A percentile compares a stretch with the other conserved stretches of the same genome.
These are phyloP conservation scores for Penicilliopsis zonata DNA, from an alignment of 495 filamentous ascomycete species.

Conservation along the genomic window DNA sequence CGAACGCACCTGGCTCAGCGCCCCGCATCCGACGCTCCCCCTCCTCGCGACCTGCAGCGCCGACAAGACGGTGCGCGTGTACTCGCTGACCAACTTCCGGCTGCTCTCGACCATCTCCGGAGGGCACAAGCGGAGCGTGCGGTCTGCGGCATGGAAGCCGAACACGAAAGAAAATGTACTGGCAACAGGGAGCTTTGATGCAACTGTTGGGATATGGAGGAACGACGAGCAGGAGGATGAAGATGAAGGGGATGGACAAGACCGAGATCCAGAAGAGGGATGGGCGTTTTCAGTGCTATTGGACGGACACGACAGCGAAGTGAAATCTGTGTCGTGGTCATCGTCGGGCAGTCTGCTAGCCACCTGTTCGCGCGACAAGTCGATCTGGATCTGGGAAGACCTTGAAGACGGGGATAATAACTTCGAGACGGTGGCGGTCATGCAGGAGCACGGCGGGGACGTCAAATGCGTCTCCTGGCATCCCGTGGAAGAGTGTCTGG, in stretches of 20 bases:
- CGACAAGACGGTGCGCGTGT: constrained; percentile 75
- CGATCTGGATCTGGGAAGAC: constrained; percentile 99
- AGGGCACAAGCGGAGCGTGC: constrained; percentile 79
- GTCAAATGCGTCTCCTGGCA: constrained; percentile 93
- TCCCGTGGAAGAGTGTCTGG: constrained; percentile 67
- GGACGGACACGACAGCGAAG: constrained; percentile 87
- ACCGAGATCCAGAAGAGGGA: constrained; percentile 55
- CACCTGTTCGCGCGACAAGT: constrained; percentile 84
- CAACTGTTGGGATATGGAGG: constrained; percentile 80
- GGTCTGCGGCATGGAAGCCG: constrained; percentile 78
- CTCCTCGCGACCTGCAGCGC: constrained; percentile 81
- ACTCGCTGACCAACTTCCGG: constrained; percentile 69
- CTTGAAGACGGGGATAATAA: constrained; percentile 73
- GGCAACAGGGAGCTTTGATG: constrained; percentile 87
- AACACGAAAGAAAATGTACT: constrained; percentile 53
- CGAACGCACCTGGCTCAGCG: constrained; percentile 72
- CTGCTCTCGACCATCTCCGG: constrained; percentile 69
- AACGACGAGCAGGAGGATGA: constrained; percentile 22
- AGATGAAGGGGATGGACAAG: constrained; percentile 20
- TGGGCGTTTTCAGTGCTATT: constrained; percentile 83
- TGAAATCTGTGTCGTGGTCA: constrained; percentile 77
- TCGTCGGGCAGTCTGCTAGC: constrained; percentile 72
- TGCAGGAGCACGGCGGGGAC: constrained; percentile 88
- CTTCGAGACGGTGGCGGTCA: constrained; percentile 88
- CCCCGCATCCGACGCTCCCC: constrained; percentile 77